These are phyloP conservation scores for Torulaspora franciscae DNA, from an alignment of 805 yeast species.

Conservation along the genomic window DNA sequence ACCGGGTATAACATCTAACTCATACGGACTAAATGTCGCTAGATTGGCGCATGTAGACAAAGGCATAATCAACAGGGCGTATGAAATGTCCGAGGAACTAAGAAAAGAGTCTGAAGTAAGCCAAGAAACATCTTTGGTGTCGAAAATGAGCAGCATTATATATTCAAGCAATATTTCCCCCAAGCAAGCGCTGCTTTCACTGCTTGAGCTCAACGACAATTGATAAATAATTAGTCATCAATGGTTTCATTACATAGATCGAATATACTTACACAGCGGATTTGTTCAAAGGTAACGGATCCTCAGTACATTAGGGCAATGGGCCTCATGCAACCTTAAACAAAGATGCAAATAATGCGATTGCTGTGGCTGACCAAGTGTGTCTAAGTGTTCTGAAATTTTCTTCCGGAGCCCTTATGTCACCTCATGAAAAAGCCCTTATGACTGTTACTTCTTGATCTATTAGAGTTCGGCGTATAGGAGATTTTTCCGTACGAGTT, in stretches of 20 bases:
- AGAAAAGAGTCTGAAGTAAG: constrained; percentile 13
- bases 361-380: too few species aligned
- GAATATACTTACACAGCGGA: constrained; percentile 1
- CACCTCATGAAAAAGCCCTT: constrained; percentile 34
- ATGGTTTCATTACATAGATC: neutral
- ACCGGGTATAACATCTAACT: constrained; percentile 51
- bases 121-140: constrained; percentile 7
- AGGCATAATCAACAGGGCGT: constrained; percentile 44
- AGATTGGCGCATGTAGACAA: constrained; percentile 59
- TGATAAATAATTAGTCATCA: neutral
- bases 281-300: too few species aligned
- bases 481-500: constrained; percentile 41
- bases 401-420: neutral
- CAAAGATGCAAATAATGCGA: too few species aligned
- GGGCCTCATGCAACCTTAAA: too few species aligned
- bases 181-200: constrained; percentile 3
- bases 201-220: constrained; percentile 3
- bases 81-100: constrained; percentile 24
- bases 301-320: too few species aligned
- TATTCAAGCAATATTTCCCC: neutral
- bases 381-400: neutral
- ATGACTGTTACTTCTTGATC: constrained; percentile 39
- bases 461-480: constrained; percentile 38
- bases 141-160: constrained; percentile 11
- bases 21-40: constrained; percentile 86